These are phyloP conservation scores for Mycosarcoma mackinlayi DNA, from an alignment of 1,284 basidiomycete species.

Conservation along the genomic window DNA sequence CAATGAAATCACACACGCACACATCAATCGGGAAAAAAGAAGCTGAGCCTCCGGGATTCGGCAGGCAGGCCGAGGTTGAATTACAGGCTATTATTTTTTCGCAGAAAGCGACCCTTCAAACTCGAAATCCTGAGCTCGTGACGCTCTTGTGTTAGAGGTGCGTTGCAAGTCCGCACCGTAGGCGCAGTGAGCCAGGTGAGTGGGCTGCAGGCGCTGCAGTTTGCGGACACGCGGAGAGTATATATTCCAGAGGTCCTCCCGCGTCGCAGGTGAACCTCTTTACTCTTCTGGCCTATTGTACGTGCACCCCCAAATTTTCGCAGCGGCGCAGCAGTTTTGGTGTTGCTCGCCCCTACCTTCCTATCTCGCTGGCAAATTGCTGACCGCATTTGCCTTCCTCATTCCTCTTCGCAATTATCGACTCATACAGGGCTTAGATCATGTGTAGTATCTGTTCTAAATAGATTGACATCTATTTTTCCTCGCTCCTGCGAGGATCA, in stretches of 20 bases:
- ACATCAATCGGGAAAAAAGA: not conserved
- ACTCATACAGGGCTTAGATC: slow-evolving; percentile 56
- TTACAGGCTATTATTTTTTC: not conserved
- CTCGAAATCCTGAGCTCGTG: slow-evolving; percentile 12
- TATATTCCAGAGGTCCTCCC: slow-evolving; percentile 28
- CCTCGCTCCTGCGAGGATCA: slow-evolving; percentile 49
- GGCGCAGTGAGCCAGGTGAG: not conserved
- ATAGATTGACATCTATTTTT: slow-evolving; percentile 61
- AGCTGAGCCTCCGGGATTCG: slow-evolving; percentile 20
- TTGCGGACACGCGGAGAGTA: slow-evolving; percentile 14
- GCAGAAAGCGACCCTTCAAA: slow-evolving; percentile 24
- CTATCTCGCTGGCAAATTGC: not conserved
- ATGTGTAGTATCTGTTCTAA: slow-evolving; percentile 64
- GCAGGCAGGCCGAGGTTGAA: slow-evolving; percentile 3
- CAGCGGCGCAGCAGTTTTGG: not conserved
- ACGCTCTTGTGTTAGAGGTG: not conserved
- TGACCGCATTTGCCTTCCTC: slow-evolving; percentile 18
- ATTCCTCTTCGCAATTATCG: slow-evolving; percentile 1
- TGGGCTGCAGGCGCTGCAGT: slow-evolving; percentile 6
- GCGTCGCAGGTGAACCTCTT: slow-evolving; percentile 12
- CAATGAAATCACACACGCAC: slow-evolving; percentile 31
- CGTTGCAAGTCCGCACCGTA: too few species aligned
- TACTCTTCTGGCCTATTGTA: slow-evolving; percentile 59
- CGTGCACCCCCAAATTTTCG: slow-evolving; percentile 20
- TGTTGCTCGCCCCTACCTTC: not conserved